Evolutionary conservation across 768 basidiomycete species (phyloP), one percentile per base, ranked within the genome.

Genomic region (Trametes punicea): DNA sequence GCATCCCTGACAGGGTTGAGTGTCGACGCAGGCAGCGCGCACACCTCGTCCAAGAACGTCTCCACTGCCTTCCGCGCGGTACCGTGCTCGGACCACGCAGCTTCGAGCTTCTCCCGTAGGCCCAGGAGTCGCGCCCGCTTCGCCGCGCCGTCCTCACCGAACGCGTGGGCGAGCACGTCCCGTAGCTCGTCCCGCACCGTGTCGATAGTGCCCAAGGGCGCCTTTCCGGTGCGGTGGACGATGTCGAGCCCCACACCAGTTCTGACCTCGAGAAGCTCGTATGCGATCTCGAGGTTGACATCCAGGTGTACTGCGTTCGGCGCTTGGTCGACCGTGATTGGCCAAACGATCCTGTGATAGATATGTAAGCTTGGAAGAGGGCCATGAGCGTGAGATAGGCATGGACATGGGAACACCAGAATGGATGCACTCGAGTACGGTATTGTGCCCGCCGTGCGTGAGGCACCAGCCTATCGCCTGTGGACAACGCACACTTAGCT

Each of bases 261-360:
- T 7, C 52, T 63, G 3, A 66, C 65, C 49, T 67, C 64, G 26
- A 67, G 41, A 1, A 69, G 62, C 61, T 67, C 65, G 57, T 65
- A 69, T 18, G 59, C 68, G 36, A 69, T 56, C 27, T 60, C 34
- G 25, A 66, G 60, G 39, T 60, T 51, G 8, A 61, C 53, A 2
- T 61, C 56, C 18, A 64, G 46, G n/a, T 62, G 54, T 8, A 64
- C 38, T 13, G 62, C 54, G 38, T 67, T 66, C 13, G 48, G 11
- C 0, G 66, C 59, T 42, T 69, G 66, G 44, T 56, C 64, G 44
- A 16, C 48, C 29, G 40, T 7, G 29, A 65, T 63, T 6, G 65
- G 67, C 64, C 64, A 68, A 21, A 62, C 53, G 16, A 68, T 68
- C 60, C 67, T 68, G 30, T 36, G 10, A 25, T 0, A 7, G 10